Evolutionary conservation across 495 filamentous ascomycete genomes (phyloP).

Genomic region (Cairneyella variabilis): DNA sequence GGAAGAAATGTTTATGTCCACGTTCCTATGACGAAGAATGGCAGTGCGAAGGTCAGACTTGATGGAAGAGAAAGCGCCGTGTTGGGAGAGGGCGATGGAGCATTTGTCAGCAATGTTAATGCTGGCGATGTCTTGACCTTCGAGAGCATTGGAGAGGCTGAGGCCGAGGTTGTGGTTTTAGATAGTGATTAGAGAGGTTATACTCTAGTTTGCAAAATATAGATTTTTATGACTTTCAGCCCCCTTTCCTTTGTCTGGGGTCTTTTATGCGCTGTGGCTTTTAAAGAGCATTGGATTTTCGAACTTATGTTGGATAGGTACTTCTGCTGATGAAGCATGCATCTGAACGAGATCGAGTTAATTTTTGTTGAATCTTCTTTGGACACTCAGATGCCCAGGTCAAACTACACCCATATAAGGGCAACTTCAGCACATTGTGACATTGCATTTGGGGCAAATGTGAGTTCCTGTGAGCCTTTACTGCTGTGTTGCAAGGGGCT

Average conservation of each 20-base stretch:
- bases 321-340: too few relatives aligned
- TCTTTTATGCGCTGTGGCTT: neutral
- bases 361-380: too few relatives aligned
- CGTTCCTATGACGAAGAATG: slow-evolving; percentile 68
- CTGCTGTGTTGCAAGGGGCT: too few relatives aligned
- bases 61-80: slow-evolving; percentile 54
- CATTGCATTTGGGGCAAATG: too few relatives aligned
- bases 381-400: too few relatives aligned
- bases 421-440: too few relatives aligned
- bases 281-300: too few relatives aligned
- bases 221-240: neutral
- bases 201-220: too few relatives aligned
- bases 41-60: slow-evolving; percentile 58
- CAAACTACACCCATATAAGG: too few relatives aligned
- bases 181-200: slow-evolving; percentile 42
- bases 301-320: too few relatives aligned
- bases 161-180: slow-evolving; percentile 64
- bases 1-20: slow-evolving; percentile 73
- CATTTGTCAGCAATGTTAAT: slow-evolving; percentile 55
- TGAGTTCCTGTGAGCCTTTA: too few relatives aligned
- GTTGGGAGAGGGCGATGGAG: slow-evolving; percentile 69
- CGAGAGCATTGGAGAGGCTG: slow-evolving; percentile 61
- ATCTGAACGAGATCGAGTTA: too few relatives aligned
- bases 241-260: neutral
- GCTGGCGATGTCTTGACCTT: slow-evolving; percentile 56